Evolutionary conservation across 306 rosid species (phyloP), one percentile per base, ranked within the genome.

Genomic region (Clitoria ternatea): DNA sequence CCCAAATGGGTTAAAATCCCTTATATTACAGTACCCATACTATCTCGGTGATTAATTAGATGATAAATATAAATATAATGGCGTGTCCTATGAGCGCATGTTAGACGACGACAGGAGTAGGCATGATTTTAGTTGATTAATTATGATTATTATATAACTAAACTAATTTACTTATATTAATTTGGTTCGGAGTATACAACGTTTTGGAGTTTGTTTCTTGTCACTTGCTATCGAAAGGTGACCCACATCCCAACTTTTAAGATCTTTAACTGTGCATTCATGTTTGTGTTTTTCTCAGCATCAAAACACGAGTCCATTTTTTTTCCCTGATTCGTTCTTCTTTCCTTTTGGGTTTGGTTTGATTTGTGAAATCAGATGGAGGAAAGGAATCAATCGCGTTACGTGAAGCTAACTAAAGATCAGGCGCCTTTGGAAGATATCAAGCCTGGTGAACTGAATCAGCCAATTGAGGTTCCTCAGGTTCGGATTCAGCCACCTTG

Each of bases 381-480:
- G 32, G 96, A 94, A 37, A 87, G 89, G 39, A 59, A 66, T 11
- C 80, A 79, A 60, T 84, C 85, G 30, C 75, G 57, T 64, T 88
- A 88, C 60, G 91, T 88, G 73, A 84, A 80, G 70, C 82, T 88
- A 35, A 75, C 73, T 0, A 82, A 67, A 73, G 91, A 82, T 39
- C 89, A 88, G 13, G 75, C 48, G 4, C 82, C 89, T 13, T 0
- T 73, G 17, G 86, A 86, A 73, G 91, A 88, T 45, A 80, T 88
- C 70, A 80, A 56, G 0, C 95, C 89, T 20, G 91, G 95, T 52
- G 91, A 88, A 77, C 82, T 88, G 15, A 88, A 88, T 79, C 91
- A 88, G 13, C 95, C 95, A 36, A 73, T 88, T 76, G 77, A 86
- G 37, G 84, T 88, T 26, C 87, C 91, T 5, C 95, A 88, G 82